Percentiles rank a stretch among this genome's conserved stretches.
phyloP scores from a whole-genome alignment of 768 basidiomycete genomes.

The Pleurotus eryngii region DNA sequence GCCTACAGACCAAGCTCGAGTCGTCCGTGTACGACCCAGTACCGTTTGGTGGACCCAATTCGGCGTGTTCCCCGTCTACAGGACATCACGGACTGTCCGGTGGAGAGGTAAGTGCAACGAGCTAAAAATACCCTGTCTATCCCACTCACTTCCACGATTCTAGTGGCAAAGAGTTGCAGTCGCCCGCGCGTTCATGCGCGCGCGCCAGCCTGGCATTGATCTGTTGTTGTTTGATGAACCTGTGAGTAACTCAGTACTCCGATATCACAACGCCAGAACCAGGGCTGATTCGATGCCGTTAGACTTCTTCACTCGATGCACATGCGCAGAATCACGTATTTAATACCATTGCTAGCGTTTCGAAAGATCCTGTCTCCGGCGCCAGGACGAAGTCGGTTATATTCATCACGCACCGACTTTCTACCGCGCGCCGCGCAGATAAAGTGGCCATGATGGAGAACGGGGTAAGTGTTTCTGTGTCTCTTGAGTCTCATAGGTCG shows the following conservation, averaged over 20 bases:
- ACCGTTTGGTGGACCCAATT: constrained; percentile 37
- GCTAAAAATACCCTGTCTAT: too few relatives aligned
- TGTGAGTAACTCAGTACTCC: constrained; percentile 36
- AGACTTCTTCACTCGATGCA: constrained; percentile 81
- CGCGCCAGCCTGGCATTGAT: constrained; percentile 70
- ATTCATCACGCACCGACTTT: constrained; percentile 81
- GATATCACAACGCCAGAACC: background rate
- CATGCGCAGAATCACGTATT: constrained; percentile 79
- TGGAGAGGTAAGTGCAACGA: constrained; percentile 60
- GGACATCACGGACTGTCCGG: constrained; percentile 71
- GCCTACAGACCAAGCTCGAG: constrained; percentile 70
- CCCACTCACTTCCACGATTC: background rate
- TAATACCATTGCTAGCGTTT: constrained; percentile 67
- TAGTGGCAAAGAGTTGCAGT: constrained; percentile 89
- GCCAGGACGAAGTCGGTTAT: constrained; percentile 68
- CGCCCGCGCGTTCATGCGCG: constrained; percentile 85
- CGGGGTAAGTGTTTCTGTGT: constrained; percentile 40
- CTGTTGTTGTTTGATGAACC: constrained; percentile 85
- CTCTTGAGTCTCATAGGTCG: constrained; percentile 5
- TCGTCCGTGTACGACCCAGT: constrained; percentile 25
- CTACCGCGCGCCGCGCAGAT: constrained; percentile 79
- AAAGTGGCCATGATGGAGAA: constrained; percentile 86
- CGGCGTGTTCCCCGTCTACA: constrained; percentile 26
- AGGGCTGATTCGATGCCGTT: constrained; percentile 5
- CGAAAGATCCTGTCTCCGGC: constrained; percentile 49